phyloP scores from a whole-genome alignment of 2,329 filamentous ascomycete species.

The Fonsecaea pugnacius region DNA sequence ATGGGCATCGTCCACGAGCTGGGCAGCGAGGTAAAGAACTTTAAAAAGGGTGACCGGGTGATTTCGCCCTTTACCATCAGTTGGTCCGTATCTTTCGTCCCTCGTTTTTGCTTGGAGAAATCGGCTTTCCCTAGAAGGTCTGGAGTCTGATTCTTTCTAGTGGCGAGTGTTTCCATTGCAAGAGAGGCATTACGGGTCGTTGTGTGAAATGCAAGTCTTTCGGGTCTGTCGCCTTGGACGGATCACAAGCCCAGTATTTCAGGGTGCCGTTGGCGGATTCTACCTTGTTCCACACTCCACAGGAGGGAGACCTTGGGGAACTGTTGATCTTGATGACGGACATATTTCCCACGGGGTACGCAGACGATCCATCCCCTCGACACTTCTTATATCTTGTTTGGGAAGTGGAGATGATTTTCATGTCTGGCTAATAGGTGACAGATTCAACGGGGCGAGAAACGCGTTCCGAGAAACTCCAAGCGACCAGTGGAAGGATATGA shows the following conservation, averaged over 20 bases:
- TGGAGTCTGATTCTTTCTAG: conserved; percentile 52
- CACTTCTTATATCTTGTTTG: too few species aligned
- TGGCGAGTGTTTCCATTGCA: conserved; percentile 82
- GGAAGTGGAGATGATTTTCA: too few species aligned
- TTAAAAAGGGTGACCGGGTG: conserved; percentile 75
- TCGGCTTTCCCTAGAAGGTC: too few species aligned
- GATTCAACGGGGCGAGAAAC: conserved; percentile 19
- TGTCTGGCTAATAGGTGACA: not conserved
- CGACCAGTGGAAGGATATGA: conserved; percentile 23
- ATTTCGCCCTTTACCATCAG: conserved; percentile 81
- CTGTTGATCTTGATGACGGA: conserved; percentile 82
- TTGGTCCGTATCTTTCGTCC: conserved; percentile 5
- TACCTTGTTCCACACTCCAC: conserved; percentile 71
- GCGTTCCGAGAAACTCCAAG: conserved; percentile 16
- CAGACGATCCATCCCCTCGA: not conserved
- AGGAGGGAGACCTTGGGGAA: conserved; percentile 65
- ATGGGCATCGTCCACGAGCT: conserved; percentile 73
- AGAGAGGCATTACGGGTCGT: conserved; percentile 73
- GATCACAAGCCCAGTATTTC: conserved; percentile 80
- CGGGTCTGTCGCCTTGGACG: conserved; percentile 70
- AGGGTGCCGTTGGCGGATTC: conserved; percentile 79
- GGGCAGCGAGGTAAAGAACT: conserved; percentile 69
- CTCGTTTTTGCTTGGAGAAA: not conserved
- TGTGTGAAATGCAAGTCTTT: conserved; percentile 74
- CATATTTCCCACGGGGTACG: conserved; percentile 80